phyloP scores from a whole-genome alignment of 768 basidiomycete genomes.

The Mycena galopus region DNA sequence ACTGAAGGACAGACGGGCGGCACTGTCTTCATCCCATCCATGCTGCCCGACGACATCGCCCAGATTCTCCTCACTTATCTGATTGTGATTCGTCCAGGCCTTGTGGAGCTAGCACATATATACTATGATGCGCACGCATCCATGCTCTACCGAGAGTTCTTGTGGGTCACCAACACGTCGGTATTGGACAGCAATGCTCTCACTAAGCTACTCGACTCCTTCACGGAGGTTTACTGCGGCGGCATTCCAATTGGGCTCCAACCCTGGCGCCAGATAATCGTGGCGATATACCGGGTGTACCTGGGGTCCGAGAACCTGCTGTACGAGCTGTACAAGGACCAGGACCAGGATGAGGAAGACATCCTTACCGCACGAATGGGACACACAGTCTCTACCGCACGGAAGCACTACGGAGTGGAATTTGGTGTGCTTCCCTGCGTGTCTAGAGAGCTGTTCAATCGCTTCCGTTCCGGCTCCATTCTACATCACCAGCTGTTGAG shows the following conservation, averaged over 20 bases:
- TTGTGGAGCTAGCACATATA: too few species aligned
- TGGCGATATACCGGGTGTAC: neutral
- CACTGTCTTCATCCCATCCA: neutral
- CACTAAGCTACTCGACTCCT: neutral
- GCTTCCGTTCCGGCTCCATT: neutral
- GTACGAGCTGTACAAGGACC: too few species aligned
- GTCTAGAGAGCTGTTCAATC: neutral
- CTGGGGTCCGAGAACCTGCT: neutral
- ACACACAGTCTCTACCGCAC: neutral
- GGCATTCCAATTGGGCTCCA: neutral
- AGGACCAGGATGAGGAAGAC: neutral
- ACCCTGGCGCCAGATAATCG: neutral
- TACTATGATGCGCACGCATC: too few species aligned
- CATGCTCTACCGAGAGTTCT: neutral
- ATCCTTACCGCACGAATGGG: neutral
- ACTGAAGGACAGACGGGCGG: neutral
- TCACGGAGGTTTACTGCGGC: neutral
- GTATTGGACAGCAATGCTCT: neutral
- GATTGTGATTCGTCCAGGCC: conserved; percentile 1
- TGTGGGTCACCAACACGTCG: neutral
- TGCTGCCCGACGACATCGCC: neutral
- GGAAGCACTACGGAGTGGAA: neutral
- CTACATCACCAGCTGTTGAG: neutral
- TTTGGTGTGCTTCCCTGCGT: neutral
- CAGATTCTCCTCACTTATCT: neutral